A percentile compares a stretch with the other conserved stretches of the same genome.
phyloP scores from a whole-genome alignment of 805 yeast genomes.

The Ogataea pignaliae region DNA sequence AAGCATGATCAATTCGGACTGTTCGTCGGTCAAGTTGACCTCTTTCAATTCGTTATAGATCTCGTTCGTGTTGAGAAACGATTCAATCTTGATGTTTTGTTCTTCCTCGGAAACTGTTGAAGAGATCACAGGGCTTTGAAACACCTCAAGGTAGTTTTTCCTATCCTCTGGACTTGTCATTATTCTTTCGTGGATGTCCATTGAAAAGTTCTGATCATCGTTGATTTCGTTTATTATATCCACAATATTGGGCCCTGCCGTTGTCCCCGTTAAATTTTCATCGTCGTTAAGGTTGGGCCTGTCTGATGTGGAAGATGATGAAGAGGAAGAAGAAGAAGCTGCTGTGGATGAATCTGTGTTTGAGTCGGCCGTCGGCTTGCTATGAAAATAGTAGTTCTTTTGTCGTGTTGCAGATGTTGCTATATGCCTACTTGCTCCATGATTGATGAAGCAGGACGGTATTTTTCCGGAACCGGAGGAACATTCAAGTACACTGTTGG shows the following conservation, averaged over 20 bases:
- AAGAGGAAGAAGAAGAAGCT: neutral
- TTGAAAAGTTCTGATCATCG: conserved; percentile 19
- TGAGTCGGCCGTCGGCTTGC: neutral
- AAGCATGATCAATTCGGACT: conserved; percentile 55
- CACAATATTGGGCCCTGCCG: conserved; percentile 23
- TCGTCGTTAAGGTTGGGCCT: conserved; percentile 1
- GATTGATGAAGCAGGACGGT: too few relatives aligned
- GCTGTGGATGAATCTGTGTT: too few relatives aligned
- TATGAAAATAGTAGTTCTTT: conserved; percentile 14
- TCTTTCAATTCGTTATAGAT: conserved; percentile 48
- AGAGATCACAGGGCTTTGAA: too few relatives aligned
- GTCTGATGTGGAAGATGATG: neutral
- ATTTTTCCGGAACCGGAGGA: too few relatives aligned
- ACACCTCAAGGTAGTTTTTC: too few relatives aligned
- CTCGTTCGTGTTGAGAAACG: conserved; percentile 57
- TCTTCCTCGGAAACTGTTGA: neutral
- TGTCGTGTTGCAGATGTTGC: neutral
- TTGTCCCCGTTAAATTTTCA: conserved; percentile 6
- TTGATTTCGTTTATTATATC: conserved; percentile 26
- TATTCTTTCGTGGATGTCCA: conserved; percentile 7
- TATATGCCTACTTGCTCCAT: too few relatives aligned
- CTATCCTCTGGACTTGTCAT: neutral
- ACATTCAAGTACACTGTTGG: too few relatives aligned
- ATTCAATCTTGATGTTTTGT: conserved; percentile 25
- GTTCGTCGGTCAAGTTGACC: conserved; percentile 58